Percentiles rank a stretch among this genome's conserved stretches.
Evolutionary conservation across 1,284 basidiomycete genomes (phyloP).

Genomic region (Ceratobasidium sp.): DNA sequence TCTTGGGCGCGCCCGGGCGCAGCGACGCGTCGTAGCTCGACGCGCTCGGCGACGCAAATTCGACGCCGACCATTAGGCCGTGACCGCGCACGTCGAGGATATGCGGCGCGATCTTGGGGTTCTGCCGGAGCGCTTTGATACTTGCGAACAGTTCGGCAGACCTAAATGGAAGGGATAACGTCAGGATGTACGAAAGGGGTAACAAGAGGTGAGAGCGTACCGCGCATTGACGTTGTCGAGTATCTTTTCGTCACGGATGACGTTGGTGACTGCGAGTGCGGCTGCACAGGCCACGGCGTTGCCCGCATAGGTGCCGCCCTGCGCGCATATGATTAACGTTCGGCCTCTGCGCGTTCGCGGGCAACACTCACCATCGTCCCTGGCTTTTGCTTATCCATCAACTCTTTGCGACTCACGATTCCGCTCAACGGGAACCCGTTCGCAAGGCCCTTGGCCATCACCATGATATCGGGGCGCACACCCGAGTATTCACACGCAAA

Average conservation of each 20-base stretch:
- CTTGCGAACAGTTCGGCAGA: slow-evolving; percentile 77
- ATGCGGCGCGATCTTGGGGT: slow-evolving; percentile 63
- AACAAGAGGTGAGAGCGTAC: slow-evolving; percentile 55
- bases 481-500: slow-evolving; percentile 84
- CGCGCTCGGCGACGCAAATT: slow-evolving; percentile 73
- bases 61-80: slow-evolving; percentile 84
- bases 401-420: slow-evolving; percentile 81
- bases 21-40: slow-evolving; percentile 60
- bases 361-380: slow-evolving; percentile 74
- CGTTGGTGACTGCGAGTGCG: slow-evolving; percentile 81
- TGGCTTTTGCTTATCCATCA: slow-evolving; percentile 82
- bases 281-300: slow-evolving; percentile 92
- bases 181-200: slow-evolving; percentile 12
- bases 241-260: slow-evolving; percentile 79
- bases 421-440: slow-evolving; percentile 95
- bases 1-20: slow-evolving; percentile 63
- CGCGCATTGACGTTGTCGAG: slow-evolving; percentile 81
- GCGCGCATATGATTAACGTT: slow-evolving; percentile 46
- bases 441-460: slow-evolving; percentile 93
- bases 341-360: slow-evolving; percentile 5
- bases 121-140: slow-evolving; percentile 66
- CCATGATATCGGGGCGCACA: slow-evolving; percentile 87
- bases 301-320: slow-evolving; percentile 92
- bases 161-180: slow-evolving; percentile 55
- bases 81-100: slow-evolving; percentile 82